Percentiles rank a stretch among this genome's conserved stretches.
Evolutionary conservation across 202 grass and related monocot genomes (phyloP).

Genomic region (Panicum hallii): DNA sequence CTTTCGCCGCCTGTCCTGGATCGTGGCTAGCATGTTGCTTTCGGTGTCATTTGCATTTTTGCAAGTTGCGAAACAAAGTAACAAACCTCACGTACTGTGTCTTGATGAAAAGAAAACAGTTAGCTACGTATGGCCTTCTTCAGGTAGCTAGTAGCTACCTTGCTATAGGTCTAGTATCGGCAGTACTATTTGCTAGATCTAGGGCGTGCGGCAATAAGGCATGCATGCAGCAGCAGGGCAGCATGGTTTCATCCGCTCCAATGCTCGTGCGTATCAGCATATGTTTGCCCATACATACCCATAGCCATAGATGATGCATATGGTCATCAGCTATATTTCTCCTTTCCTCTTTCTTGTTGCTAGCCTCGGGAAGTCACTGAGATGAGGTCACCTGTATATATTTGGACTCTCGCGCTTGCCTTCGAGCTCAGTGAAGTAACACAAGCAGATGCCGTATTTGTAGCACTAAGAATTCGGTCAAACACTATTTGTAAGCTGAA

Average conservation of each 20-base stretch:
- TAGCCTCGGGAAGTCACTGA: no score
- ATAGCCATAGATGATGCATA: neutral
- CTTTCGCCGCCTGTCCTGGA: neutral
- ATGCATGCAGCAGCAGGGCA: neutral
- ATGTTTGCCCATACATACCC: neutral
- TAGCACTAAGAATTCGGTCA: no score
- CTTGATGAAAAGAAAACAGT: neutral
- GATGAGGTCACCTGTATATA: no score
- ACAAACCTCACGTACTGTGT: neutral
- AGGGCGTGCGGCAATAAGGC: neutral
- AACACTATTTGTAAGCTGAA: no score
- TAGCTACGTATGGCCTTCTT: neutral
- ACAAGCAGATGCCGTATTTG: no score
- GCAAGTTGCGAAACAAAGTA: neutral
- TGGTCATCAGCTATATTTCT: neutral
- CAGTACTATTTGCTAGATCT: neutral
- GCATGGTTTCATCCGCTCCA: neutral
- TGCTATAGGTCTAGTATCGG: neutral
- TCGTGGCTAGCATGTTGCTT: slow-evolving; percentile 14
- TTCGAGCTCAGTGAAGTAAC: no score
- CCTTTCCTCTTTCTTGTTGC: no score
- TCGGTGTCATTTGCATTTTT: slow-evolving; percentile 20
- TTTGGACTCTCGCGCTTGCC: no score
- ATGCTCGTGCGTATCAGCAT: neutral
- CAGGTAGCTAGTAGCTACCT: neutral